Evolutionary conservation across 805 yeast species (phyloP).

Genomic region (Kodamaea lidongshanica): DNA sequence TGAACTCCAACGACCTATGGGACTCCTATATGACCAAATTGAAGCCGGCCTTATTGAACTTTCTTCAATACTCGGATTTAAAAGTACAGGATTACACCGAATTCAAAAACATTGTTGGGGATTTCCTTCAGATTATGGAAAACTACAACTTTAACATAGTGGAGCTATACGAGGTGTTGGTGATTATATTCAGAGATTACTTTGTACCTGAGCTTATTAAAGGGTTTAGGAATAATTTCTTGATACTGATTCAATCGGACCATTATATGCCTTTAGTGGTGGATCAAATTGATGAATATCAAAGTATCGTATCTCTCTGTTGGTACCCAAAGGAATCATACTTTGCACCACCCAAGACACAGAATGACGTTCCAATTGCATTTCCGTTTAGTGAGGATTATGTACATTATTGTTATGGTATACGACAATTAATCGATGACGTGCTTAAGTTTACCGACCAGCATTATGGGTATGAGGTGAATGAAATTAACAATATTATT

Average conservation of each 20-base stretch:
- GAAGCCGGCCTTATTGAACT: constrained; percentile 50
- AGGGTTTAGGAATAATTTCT: constrained; percentile 57
- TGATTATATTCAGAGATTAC: constrained; percentile 49
- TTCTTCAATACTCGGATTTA: too few relatives aligned
- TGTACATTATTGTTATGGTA: constrained; percentile 76
- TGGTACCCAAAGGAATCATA: constrained; percentile 59
- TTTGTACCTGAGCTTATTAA: constrained; percentile 52
- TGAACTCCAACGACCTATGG: constrained; percentile 70
- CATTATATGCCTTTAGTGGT: constrained; percentile 84
- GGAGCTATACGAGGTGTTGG: constrained; percentile 56
- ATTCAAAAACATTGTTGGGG: constrained; percentile 60
- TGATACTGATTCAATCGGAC: constrained; percentile 61
- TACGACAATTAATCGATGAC: constrained; percentile 58
- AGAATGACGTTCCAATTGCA: constrained; percentile 52
- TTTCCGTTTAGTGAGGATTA: constrained; percentile 84
- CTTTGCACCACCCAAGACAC: constrained; percentile 34
- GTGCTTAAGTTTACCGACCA: constrained; percentile 59
- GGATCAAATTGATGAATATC: constrained; percentile 52
- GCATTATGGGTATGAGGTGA: constrained; percentile 57
- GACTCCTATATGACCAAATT: constrained; percentile 56
- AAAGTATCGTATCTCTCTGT: constrained; percentile 54
- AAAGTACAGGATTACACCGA: constrained; percentile 42
- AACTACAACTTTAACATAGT: constrained; percentile 56
- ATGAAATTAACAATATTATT: constrained; percentile 52
- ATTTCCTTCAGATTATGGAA: constrained; percentile 71